Conservation (phyloP, 139 green algal species). For the Chlamydomonas incerta region DNA sequence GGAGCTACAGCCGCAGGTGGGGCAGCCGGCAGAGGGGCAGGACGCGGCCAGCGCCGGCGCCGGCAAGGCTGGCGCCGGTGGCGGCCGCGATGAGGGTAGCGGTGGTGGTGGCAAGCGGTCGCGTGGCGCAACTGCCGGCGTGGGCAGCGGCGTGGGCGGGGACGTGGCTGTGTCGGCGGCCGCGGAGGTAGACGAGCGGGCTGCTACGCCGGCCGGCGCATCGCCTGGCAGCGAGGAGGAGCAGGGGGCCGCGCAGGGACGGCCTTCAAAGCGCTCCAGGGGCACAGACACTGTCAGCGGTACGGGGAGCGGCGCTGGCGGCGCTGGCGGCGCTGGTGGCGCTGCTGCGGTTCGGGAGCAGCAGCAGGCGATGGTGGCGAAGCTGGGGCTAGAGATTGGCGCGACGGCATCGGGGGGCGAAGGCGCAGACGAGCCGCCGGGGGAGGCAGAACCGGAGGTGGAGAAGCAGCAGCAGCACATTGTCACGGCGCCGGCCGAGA, state of each 20-base stretch:
- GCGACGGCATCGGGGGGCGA: not conserved
- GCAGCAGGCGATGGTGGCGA: not conserved
- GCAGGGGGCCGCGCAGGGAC: no score
- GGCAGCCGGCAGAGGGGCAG: no score
- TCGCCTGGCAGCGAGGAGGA: no score
- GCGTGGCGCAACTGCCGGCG: not conserved
- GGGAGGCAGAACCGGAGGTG: not conserved
- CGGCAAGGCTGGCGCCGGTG: no score
- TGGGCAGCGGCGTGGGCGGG: not conserved
- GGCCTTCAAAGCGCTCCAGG: no score
- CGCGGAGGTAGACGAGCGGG: not conserved
- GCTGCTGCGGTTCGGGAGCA: no score
- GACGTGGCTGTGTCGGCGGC: not conserved
- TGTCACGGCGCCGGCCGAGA: conserved; percentile 12
- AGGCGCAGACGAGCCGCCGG: not conserved
- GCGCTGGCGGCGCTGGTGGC: not conserved
- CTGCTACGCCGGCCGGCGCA: no score
- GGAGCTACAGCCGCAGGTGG: not conserved
- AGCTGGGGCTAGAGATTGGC: conserved; percentile 13
- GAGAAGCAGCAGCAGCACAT: not conserved
- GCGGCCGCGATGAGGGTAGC: no score
- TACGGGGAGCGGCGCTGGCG: no score
- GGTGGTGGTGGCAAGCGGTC: not conserved
- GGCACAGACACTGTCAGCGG: no score
- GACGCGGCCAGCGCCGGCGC: no score